A percentile compares a stretch with the other conserved stretches of the same genome.
Evolutionary conservation across 345 rosid species (phyloP).

Genomic region (Acer campestre): DNA sequence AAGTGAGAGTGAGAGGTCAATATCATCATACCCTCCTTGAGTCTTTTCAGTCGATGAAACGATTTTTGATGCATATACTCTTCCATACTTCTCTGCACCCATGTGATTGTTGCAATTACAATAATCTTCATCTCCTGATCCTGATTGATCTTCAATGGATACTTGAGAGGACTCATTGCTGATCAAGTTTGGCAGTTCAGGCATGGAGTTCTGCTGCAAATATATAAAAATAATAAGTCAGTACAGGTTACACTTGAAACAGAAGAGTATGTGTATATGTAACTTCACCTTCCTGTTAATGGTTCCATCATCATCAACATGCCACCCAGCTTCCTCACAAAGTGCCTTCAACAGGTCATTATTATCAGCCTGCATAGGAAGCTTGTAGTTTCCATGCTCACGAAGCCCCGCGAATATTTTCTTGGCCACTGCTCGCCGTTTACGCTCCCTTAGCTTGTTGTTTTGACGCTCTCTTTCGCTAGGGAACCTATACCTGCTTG

Average conservation of each 20-base stretch:
- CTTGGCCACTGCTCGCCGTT: constrained; percentile 35
- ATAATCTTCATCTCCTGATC: constrained; percentile 6
- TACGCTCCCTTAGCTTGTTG: constrained; percentile 44
- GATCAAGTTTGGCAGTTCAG: background rate
- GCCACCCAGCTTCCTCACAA: constrained; percentile 57
- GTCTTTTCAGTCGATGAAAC: background rate
- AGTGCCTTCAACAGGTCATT: constrained; percentile 52
- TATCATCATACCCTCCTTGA: constrained; percentile 4
- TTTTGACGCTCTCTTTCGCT: constrained; percentile 38
- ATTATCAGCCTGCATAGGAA: constrained; percentile 38
- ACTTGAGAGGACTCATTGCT: background rate
- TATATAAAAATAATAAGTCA: background rate
- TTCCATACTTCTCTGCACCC: background rate
- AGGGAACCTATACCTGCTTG: constrained; percentile 36
- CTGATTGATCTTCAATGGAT: constrained; percentile 3
- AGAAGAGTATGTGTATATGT: background rate
- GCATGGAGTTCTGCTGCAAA: background rate
- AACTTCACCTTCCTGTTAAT: constrained; percentile 35
- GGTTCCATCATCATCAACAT: constrained; percentile 52
- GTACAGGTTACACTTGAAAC: background rate
- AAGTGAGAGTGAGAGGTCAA: constrained; percentile 27
- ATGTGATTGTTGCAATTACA: background rate
- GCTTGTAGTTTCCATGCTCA: constrained; percentile 43
- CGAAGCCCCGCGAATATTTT: constrained; percentile 53
- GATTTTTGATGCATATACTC: background rate